Evolutionary conservation across 495 filamentous ascomycete genomes (phyloP).

Genomic region (Penicillium salamii): DNA sequence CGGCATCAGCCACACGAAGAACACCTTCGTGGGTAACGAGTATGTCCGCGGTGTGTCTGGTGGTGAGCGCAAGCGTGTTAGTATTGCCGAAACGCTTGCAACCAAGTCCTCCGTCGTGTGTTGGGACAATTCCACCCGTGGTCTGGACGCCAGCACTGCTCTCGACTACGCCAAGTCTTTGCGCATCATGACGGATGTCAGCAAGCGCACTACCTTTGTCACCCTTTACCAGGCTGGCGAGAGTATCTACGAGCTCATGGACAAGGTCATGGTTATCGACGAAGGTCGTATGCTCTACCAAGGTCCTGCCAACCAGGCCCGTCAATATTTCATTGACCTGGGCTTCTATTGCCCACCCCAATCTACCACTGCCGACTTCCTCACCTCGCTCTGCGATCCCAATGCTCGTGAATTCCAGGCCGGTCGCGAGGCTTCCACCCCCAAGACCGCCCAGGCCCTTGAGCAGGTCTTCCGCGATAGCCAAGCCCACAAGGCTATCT

Average conservation of each 20-base stretch:
- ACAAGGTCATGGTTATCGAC: conserved; percentile 70
- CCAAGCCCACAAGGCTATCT: conserved; percentile 49
- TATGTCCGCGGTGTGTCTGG: conserved; percentile 73
- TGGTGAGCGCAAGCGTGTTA: conserved; percentile 70
- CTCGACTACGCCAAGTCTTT: conserved; percentile 76
- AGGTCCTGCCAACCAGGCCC: conserved; percentile 60
- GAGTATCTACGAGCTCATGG: conserved; percentile 79
- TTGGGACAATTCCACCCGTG: conserved; percentile 78
- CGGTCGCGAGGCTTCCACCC: conserved; percentile 60
- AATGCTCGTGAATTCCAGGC: conserved; percentile 62
- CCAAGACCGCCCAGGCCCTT: conserved; percentile 62
- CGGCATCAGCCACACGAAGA: conserved; percentile 74
- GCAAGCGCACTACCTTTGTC: conserved; percentile 75
- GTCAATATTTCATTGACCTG: conserved; percentile 65
- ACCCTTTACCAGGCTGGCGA: conserved; percentile 84
- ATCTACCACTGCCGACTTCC: conserved; percentile 70
- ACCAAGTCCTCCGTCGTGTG: conserved; percentile 63
- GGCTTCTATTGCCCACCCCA: conserved; percentile 66
- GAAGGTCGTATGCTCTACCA: conserved; percentile 63
- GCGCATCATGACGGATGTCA: conserved; percentile 80
- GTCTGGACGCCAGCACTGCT: conserved; percentile 75
- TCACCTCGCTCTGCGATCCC: conserved; percentile 75
- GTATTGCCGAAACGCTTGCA: conserved; percentile 66
- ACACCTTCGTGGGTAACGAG: conserved; percentile 83
- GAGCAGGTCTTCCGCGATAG: conserved; percentile 58